phyloP scores from a whole-genome alignment of 768 basidiomycete genomes.

The Postia placenta region DNA sequence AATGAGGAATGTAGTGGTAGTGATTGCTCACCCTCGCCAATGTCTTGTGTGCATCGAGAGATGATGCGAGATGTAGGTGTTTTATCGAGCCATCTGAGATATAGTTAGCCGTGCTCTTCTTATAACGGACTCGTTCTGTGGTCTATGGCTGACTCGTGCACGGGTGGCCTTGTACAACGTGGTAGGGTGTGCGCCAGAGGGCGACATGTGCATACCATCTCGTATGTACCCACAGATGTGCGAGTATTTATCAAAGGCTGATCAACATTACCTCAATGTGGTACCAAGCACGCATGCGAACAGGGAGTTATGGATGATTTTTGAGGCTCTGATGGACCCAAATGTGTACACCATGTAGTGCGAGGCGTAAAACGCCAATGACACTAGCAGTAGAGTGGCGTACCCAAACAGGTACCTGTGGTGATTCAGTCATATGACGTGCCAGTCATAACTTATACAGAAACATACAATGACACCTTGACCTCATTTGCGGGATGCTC shows the following conservation, averaged over 20 bases:
- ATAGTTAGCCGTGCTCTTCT: neutral
- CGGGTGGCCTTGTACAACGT: too few relatives aligned
- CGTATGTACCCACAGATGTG: too few relatives aligned
- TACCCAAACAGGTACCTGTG: slow-evolving; percentile 46
- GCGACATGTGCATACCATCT: too few relatives aligned
- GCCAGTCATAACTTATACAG: neutral
- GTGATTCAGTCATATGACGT: neutral
- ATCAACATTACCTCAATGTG: slow-evolving; percentile 41
- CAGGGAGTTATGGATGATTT: slow-evolving; percentile 45
- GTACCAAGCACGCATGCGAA: slow-evolving; percentile 50
- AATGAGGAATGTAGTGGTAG: too few relatives aligned
- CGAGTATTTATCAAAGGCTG: neutral
- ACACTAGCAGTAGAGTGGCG: slow-evolving; percentile 28
- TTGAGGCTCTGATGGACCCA: slow-evolving; percentile 48
- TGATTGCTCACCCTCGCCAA: neutral
- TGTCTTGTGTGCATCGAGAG: slow-evolving; percentile 15
- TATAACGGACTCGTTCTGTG: slow-evolving; percentile 1
- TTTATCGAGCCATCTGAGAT: slow-evolving; percentile 36
- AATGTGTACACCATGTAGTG: slow-evolving; percentile 35
- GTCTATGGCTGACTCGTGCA: too few relatives aligned
- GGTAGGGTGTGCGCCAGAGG: too few relatives aligned
- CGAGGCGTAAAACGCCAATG: slow-evolving; percentile 26
- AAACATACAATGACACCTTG: slow-evolving; percentile 26
- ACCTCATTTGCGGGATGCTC: slow-evolving; percentile 27
- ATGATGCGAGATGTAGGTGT: slow-evolving; percentile 46